Base-by-base conservation (phyloP, 305 asterid genomes). In the Salvia sclarea region DNA sequence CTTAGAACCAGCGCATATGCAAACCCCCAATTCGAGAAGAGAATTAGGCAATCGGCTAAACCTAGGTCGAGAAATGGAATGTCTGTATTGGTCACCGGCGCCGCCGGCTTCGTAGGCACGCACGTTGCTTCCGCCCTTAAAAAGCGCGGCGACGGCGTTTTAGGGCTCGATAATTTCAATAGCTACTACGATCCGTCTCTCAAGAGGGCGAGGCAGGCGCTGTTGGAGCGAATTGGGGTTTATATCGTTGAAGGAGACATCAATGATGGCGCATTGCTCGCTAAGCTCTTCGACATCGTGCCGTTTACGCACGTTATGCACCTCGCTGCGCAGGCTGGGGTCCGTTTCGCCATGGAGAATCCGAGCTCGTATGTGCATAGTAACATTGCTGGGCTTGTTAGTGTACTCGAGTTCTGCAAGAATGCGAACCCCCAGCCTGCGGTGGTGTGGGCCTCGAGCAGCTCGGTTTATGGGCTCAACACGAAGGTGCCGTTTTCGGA, bases 401-500 rank as follows among this genome's bases (percentile, higher is more conserved):
- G 63, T 54, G 43, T 86, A 9, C 79, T 86, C 13, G 94, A 86
- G 76, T 85, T 69, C 4, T 72, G 82, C 76, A 86, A 86, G 84
- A 76, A 61, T 45, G 91, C 80, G 0, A 79, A 83, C 59, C 91
- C 95, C 63, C 95, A 87, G 75, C 91, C 95, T 0, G 86, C 95
- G 0, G 82, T 83, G 2, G 95, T 87, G 8, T 87, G 95, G 95
- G 95, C 95, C 0, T 87, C 95, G 6, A 85, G 91, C 22, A 87
- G 91, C 0, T 85, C 91, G 0, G 95, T 87, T 0, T 85, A 87
- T 47, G 95, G 95, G 17, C 56, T 87, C 66, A 85, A 87, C 48
- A 80, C 81, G 0, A 79, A 83, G 11, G 88, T 80, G n/a, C 95
- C 95, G 4, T 87, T 87, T 38, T 83, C 89, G 0, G 95, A 87